Evolutionary conservation across 1,284 basidiomycete genomes (phyloP).

Genomic region (Trichosporon ovoides): DNA sequence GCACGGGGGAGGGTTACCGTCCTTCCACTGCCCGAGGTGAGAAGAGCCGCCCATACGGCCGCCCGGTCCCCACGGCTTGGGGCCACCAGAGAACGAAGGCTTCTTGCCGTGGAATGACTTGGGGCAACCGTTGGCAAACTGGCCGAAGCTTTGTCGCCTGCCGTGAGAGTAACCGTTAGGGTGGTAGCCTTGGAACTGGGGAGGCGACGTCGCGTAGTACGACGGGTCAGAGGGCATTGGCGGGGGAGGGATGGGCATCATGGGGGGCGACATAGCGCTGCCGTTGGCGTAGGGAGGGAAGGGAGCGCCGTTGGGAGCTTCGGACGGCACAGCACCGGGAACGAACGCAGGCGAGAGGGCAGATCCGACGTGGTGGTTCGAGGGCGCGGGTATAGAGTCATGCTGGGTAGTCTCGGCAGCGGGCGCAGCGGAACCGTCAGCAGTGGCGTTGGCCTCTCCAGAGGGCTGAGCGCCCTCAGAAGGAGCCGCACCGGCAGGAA

Average conservation of each 20-base stretch:
- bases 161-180: constrained; percentile 22
- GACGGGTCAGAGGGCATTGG: constrained; percentile 35
- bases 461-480: background rate
- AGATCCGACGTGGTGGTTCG: constrained; percentile 26
- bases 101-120: constrained; percentile 40
- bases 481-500: constrained; percentile 16
- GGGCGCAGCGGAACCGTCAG: background rate
- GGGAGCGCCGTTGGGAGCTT: constrained; percentile 8
- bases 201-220: constrained; percentile 40
- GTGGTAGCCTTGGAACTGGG: constrained; percentile 24
- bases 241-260: constrained; percentile 33
- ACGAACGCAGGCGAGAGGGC: constrained; percentile 29
- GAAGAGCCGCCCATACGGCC: constrained; percentile 20
- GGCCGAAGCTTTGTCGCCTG: constrained; percentile 21
- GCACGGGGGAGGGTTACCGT: constrained; percentile 46
- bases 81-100: constrained; percentile 44
- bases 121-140: constrained; percentile 20
- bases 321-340: constrained; percentile 12
- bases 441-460: constrained; percentile 8
- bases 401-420: constrained; percentile 16
- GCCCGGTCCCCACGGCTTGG: constrained; percentile 28
- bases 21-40: constrained; percentile 45
- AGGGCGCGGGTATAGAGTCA: constrained; percentile 15
- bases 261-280: constrained; percentile 31
- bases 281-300: constrained; percentile 14